Base-by-base conservation (phyloP, 148 eudicot species). In the Camellia granthamiana region DNA sequence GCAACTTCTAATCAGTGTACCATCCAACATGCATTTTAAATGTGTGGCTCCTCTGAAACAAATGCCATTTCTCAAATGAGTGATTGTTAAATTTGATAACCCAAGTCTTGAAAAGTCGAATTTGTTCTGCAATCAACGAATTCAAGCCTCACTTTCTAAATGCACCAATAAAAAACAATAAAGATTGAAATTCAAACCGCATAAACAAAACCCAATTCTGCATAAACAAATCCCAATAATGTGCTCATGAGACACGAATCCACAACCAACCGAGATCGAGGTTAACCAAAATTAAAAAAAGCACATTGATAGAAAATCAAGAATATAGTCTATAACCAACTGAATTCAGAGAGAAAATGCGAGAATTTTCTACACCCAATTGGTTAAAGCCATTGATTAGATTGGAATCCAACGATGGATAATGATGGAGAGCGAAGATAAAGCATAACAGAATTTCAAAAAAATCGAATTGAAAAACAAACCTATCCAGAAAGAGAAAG, bases 231-330 rank as follows among this genome's bases (percentile, higher is more conserved):
- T 15, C 51, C 42, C 78, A 64, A 59, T 13, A 71, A 15, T 64
- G 64, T 9, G 54, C 65, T 49, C 59, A 63, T 13, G 66, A 44
- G 30, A 77, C 15, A 15, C 7, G 73, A 75, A 44, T 81, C 52
- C 49, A 10, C 15, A 12, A 21, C 41, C 69, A 78, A 79, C 59
- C 73, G 47, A 79, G 75, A 79, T 77, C 83, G 75, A 64, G 62
- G 49, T 79, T 71, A 69, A 13, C 21, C 44, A 47, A 84, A 38
- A 67, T 51, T 81, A 30, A 30, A 30, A 30, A 67, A 84, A 69
- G 77, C 84, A 83, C 81, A 77, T 78, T 78, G 84, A 78, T 44
- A 65, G 69, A 80, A 63, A 44, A 21, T 47, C 19, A 23, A 42
- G 46, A 80, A 18, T 55, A 47, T 65, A 56, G 47, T 5, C 61